Conservation (phyloP, 140 eudicot species). For the Eryngium alpinum region DNA sequence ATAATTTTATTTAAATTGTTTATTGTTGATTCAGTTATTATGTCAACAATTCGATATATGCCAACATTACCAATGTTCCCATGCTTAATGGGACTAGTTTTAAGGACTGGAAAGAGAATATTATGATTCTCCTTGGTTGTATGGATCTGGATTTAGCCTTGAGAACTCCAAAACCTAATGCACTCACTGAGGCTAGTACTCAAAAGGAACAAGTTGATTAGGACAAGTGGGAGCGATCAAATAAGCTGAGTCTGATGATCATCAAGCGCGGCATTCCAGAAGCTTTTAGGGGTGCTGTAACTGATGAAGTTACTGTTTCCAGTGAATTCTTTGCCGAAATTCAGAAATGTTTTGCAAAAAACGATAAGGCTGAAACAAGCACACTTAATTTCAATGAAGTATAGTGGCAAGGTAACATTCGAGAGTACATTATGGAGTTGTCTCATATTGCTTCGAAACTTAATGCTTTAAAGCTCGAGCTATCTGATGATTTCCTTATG, state of each 20-base stretch:
- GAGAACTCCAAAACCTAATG: neutral
- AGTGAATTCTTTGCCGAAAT: neutral
- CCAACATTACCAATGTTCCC: neutral
- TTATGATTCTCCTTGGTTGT: neutral
- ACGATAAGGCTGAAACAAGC: constrained; percentile 3
- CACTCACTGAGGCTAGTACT: neutral
- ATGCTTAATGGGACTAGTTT: neutral
- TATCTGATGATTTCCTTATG: constrained; percentile 2
- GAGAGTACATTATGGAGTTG: neutral
- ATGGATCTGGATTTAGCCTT: neutral
- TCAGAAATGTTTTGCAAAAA: constrained; percentile 4
- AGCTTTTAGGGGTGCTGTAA: neutral
- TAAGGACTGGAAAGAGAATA: neutral
- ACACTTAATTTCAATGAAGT: constrained; percentile 18
- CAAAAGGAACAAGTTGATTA: neutral
- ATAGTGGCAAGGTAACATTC: neutral
- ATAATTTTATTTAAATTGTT: neutral
- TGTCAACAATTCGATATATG: neutral
- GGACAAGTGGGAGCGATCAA: neutral
- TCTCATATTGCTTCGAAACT: constrained; percentile 9
- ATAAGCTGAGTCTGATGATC: constrained; percentile 4
- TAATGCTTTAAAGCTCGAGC: constrained; percentile 5
- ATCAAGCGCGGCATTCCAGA: constrained; percentile 13
- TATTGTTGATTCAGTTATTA: neutral
- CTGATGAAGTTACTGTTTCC: neutral